Base-by-base conservation (phyloP, 495 filamentous ascomycete species). In the Podospora conica region DNA sequence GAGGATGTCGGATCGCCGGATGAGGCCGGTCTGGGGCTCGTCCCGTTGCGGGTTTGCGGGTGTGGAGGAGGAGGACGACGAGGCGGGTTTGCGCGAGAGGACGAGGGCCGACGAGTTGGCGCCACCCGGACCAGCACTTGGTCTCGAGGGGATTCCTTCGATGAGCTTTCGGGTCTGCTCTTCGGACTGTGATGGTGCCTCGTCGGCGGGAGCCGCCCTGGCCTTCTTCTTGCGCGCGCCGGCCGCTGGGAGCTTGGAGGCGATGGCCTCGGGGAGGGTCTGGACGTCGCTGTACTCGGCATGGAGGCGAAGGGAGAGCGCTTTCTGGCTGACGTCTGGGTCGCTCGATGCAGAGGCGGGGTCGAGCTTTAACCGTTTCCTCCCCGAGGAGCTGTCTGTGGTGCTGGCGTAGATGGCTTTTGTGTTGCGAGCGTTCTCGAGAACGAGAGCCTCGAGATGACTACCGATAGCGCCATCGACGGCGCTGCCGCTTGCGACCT, bases 221-320 rank as follows among this genome's bases (percentile, higher is more conserved):
- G 66, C 53, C 65, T 71, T 74, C 67, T 73, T 78, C 71, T 74
- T 77, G 61, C 78, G 70, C 10, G 84, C 76, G 12, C 84, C 80
- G 11, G 83, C 79, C 11, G 89, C 87, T 60, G 83, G 82, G 55
- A 89, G 90, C 76, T 96, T 97, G 63, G 89, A 89, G 61, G 91
- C 94, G 15, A 98, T 85, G 15, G 85, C 84, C 55, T 90, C 86
- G n/a, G 95, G 95, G 29, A 98, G 82, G 69, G 91, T 89, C 69
- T 84, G 85, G 22, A 97, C 90, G 69, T 90, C 80, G 69, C 88
- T 83, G 73, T 98, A 98, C 80, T 98, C 94, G 65, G 83, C 76
- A 66, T 79, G 77, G 3, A 82, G 73, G 18, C 79, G 80, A 22
- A 82, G 60, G 65, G 79, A 80, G n/a, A 81, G 71, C 53, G 74